A percentile compares a stretch with the other conserved stretches of the same genome.
Conservation (phyloP, 768 basidiomycete genomes). For the Leccinum ochraceum region DNA sequence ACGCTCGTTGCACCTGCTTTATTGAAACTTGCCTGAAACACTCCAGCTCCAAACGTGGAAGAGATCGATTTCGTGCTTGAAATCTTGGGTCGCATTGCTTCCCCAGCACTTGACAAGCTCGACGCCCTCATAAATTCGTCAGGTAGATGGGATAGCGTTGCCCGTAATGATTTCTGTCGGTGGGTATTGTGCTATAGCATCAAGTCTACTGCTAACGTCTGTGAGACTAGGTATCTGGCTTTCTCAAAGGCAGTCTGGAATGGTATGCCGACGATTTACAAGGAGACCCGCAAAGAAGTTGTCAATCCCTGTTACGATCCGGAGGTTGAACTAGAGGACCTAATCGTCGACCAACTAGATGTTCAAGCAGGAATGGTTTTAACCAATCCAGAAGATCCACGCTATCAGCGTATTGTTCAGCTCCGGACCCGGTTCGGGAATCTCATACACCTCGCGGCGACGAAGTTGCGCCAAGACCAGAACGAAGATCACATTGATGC, state of each 20-base stretch:
- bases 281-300: conserved; percentile 57
- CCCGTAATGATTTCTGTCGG: conserved; percentile 86
- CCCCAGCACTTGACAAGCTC: conserved; percentile 66
- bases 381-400: conserved; percentile 68
- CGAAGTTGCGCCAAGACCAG: conserved; percentile 57
- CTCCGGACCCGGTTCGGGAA: conserved; percentile 68
- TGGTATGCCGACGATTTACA: conserved; percentile 70
- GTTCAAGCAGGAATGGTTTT: conserved; percentile 77
- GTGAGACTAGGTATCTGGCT: conserved; percentile 56
- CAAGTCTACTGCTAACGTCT: conserved; percentile 1
- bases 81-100: conserved; percentile 66
- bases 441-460: conserved; percentile 67
- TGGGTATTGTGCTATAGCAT: conserved; percentile 32
- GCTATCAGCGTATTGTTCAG: conserved; percentile 62
- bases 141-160: conserved; percentile 60
- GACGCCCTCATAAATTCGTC: conserved; percentile 58
- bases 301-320: conserved; percentile 57
- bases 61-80: conserved; percentile 84
- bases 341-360: conserved; percentile 64
- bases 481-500: conserved; percentile 87
- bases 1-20: background rate
- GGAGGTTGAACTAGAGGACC: conserved; percentile 65
- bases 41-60: conserved; percentile 45
- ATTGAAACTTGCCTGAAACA: conserved; percentile 9
- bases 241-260: conserved; percentile 75